Evolutionary conservation across 148 eudicot genomes (phyloP).

Genomic region (Chenopodium album): DNA sequence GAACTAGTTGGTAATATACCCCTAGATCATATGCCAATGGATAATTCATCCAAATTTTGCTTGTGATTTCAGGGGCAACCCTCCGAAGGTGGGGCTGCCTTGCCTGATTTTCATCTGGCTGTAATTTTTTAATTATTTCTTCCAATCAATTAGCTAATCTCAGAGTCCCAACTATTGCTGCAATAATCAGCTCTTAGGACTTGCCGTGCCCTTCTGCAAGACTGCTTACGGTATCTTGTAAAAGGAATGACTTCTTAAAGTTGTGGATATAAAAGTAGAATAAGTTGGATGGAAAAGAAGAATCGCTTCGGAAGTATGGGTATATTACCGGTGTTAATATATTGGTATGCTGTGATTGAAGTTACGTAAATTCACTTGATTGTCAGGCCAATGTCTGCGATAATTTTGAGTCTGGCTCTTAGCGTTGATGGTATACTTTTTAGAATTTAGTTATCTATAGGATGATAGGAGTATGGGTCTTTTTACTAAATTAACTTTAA

Average conservation of each 20-base stretch:
- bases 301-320: neutral
- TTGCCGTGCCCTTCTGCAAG: neutral
- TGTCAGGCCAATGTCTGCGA: neutral
- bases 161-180: neutral
- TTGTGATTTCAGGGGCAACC: neutral
- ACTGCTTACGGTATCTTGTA: neutral
- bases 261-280: neutral
- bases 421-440: too few species aligned
- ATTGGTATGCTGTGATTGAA: neutral
- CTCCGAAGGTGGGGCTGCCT: neutral
- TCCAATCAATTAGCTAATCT: too few species aligned
- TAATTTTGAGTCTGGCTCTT: neutral
- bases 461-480: neutral
- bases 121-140: too few species aligned
- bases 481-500: neutral
- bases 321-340: neutral
- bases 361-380: neutral
- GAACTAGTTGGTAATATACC: neutral
- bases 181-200: neutral
- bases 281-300: neutral
- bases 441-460: too few species aligned
- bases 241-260: neutral
- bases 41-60: neutral
- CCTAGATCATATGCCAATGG: too few species aligned
- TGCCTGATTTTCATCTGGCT: neutral